Evolutionary conservation across 2,329 filamentous ascomycete species (phyloP).

Genomic region (Alternaria metachromatica): DNA sequence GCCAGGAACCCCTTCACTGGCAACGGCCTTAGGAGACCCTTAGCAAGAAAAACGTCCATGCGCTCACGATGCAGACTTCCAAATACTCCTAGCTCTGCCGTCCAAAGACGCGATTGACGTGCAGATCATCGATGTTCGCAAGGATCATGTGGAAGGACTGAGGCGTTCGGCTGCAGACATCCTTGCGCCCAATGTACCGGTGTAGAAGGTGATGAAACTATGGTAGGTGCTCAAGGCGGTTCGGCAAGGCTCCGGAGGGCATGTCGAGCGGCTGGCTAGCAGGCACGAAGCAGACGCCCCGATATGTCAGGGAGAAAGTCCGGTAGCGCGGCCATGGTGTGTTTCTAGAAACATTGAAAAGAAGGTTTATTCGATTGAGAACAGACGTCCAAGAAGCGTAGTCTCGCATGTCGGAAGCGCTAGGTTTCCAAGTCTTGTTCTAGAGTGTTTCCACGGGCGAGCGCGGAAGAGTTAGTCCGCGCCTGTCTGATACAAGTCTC

Average conservation of each 20-base stretch:
- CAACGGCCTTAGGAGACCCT: conserved; percentile 5
- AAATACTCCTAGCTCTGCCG: conserved; percentile 10
- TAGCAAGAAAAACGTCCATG: conserved; percentile 9
- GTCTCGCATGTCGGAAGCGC: background rate
- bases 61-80: conserved; percentile 7
- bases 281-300: background rate
- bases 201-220: conserved; percentile 10
- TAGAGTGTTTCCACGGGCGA: background rate
- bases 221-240: conserved; percentile 6
- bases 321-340: conserved; percentile 5
- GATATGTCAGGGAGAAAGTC: conserved; percentile 1
- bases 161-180: conserved; percentile 5
- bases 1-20: conserved; percentile 14
- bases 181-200: conserved; percentile 6
- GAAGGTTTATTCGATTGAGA: background rate
- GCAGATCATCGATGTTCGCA: conserved; percentile 16
- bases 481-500: background rate
- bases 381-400: background rate
- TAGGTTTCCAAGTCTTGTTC: conserved; percentile 1
- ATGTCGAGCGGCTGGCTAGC: conserved; percentile 15
- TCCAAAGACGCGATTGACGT: conserved; percentile 5
- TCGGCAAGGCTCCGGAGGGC: conserved; percentile 15
- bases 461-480: background rate
- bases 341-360: conserved; percentile 15
- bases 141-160: conserved; percentile 7